A percentile compares a stretch with the other conserved stretches of the same genome.
These are phyloP conservation scores for Castanospermum australe DNA, from an alignment of 306 rosid genomes.

Conservation along the genomic window DNA sequence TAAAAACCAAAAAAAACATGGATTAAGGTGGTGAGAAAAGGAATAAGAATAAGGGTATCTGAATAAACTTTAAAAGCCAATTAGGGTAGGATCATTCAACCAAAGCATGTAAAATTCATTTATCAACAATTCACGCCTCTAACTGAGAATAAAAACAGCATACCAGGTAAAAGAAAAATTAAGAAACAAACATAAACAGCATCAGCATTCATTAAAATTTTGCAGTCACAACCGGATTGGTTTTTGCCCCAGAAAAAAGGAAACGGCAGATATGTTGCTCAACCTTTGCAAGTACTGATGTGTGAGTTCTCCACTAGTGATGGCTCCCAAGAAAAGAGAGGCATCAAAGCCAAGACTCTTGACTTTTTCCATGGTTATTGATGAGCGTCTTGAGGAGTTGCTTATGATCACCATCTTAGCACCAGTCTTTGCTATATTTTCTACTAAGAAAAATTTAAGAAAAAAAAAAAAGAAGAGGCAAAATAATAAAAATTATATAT, in stretches of 20 bases:
- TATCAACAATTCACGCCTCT: not conserved
- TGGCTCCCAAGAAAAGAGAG: slow-evolving; percentile 76
- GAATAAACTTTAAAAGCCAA: not conserved
- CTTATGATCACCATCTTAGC: slow-evolving; percentile 93
- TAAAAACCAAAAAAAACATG: not conserved
- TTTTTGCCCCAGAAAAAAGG: not conserved
- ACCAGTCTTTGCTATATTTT: slow-evolving; percentile 69
- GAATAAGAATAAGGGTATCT: not conserved
- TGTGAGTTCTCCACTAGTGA: slow-evolving; percentile 93
- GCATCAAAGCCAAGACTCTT: slow-evolving; percentile 84
- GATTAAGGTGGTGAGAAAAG: not conserved
- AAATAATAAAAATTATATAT: not conserved
- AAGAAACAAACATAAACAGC: not conserved
- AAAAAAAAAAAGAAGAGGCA: not conserved
- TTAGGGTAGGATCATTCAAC: not conserved
- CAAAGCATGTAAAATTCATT: not conserved
- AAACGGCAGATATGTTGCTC: not conserved
- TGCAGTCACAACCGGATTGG: not conserved
- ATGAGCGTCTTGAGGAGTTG: slow-evolving; percentile 93
- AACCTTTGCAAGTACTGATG: slow-evolving; percentile 81
- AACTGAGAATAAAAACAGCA: not conserved
- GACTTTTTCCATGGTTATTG: slow-evolving; percentile 74
- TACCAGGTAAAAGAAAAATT: not conserved
- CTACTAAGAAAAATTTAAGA: slow-evolving; percentile 48
- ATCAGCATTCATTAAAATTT: not conserved